Base-by-base conservation (phyloP, 768 basidiomycete genomes). In the Lentinus brumalis region DNA sequence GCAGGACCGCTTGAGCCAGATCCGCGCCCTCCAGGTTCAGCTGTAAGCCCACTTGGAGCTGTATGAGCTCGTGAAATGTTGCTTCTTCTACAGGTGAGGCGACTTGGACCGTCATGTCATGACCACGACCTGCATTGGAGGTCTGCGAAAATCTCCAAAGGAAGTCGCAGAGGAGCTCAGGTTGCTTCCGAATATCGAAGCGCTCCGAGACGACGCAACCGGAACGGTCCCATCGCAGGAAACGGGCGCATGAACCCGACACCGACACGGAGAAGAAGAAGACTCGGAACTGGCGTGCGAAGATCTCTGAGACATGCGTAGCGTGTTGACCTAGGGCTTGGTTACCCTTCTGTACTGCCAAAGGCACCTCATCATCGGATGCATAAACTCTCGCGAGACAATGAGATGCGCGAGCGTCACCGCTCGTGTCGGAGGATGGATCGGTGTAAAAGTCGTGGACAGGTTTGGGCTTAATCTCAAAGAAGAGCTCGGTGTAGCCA, bases 161-260 rank as follows among this genome's bases (percentile, higher is more conserved):
- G 54, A 75, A 77, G 8, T 73, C 68, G 5, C 65, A 54, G 3
- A 78, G 62, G 0, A 60, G 16, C 21, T 61, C 52, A 9, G 65
- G 61, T 1, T 71, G 26, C 12, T 64, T 10, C 1, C 59, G 46
- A 35, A 68, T 69, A 51, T 73, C 61, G 64, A 77, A 74, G 0
- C 51, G 26, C 26, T 57, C 56, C 0, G 75, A 66, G 5, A 75
- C 73, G 12, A 77, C 60, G 2, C 62, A 66, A 8, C 74, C 77
- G 4, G 73, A 58, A 2, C 76, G 69, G 57, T 78, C 77, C 60
- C 69, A 67, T 2, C 70, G 68, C 29, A 77, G 65, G 39, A 78
- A 53, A 2, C 75, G 71, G 18, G 65, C 73, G 26, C 52, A 53
- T 0, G 65, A 63, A 40, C 69, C 67, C 26, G 50, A 62, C 31